Base-by-base conservation (phyloP, 805 yeast genomes). In the Suhomyces sp. region DNA sequence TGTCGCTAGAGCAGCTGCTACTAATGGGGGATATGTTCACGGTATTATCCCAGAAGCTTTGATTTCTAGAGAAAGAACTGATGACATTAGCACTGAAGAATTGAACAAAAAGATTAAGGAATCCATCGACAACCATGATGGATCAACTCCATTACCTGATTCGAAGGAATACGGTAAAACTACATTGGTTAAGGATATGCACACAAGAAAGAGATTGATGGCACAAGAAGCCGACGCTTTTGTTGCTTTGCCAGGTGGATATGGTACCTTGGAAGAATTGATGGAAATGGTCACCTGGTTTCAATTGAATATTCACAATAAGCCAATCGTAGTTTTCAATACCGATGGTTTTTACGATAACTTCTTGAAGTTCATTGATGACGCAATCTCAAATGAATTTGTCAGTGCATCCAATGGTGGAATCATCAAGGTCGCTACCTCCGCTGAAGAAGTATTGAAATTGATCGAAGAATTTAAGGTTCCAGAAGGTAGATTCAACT, bases 251-350 rank as follows among this genome's bases (percentile, higher is more conserved):
- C 95, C 96, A 10, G 96, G 96, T 43, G 96, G 96, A 2, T 87
- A 79, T 56, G 96, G 96, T 33, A 87, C 95, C 6, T 63, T 86
- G 54, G 96, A 88, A 60, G 96, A 88, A 63, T 69, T 88, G 43
- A 80, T 87, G 81, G 96, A 88, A 65, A 83, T 86, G 36, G 83
- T 83, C 40, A 88, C 96, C 4, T 88, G 96, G 96, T 78, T 80
- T 32, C 96, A 88, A 67, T 70, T 88, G 50, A 93, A 90, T 21
- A 87, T 88, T 46, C 96, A 88, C 59, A 65, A 70, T 43, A 83
- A 83, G 58, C 95, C 96, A 19, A 78, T 88, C 50, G 81, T 88
- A 11, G 53, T 88, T 26, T 80, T 79, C 63, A 88, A 88, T 60
- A 72, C 82, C 36, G 72, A 83, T 59, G 96, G 95, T 0, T 88